Percentiles rank a stretch among this genome's conserved stretches.
These are phyloP conservation scores for Rhodotorula graminis DNA, from an alignment of 768 basidiomycete species.

Conservation along the genomic window DNA sequence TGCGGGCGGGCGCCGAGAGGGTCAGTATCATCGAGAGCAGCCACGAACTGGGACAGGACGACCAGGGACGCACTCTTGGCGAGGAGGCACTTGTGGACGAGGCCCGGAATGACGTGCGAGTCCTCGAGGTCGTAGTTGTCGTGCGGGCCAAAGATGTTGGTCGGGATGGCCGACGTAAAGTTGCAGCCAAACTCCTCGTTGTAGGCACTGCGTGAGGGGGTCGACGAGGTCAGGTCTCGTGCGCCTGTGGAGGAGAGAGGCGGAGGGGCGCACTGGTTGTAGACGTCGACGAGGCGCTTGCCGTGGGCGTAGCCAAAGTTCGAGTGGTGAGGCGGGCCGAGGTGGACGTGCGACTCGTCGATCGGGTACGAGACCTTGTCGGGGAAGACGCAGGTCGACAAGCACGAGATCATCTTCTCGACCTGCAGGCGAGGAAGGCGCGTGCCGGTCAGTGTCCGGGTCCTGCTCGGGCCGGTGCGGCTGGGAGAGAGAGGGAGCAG, in stretches of 20 bases:
- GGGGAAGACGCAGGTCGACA: constrained; percentile 96
- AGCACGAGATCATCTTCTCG: constrained; percentile 82
- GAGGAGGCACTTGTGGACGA: constrained; percentile 87
- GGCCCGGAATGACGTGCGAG: constrained; percentile 88
- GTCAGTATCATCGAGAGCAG: too few relatives aligned
- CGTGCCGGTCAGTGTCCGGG: too few relatives aligned
- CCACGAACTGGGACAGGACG: too few relatives aligned
- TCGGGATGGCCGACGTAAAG: constrained; percentile 94
- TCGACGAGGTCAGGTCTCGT: background rate
- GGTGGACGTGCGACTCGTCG: constrained; percentile 86
- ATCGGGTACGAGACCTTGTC: constrained; percentile 91
- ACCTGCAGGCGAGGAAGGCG: constrained; percentile 43
- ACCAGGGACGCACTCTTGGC: constrained; percentile 74
- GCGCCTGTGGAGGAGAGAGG: background rate
- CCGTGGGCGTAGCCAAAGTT: constrained; percentile 97
- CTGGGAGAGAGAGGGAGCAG: too few relatives aligned
- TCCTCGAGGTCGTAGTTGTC: constrained; percentile 91
- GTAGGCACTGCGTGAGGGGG: constrained; percentile 63
- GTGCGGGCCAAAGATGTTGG: constrained; percentile 90
- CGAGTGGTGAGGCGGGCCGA: constrained; percentile 83
- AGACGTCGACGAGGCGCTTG: constrained; percentile 90
- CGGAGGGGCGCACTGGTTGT: constrained; percentile 69
- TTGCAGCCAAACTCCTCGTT: constrained; percentile 90
- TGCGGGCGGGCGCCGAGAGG: too few relatives aligned
- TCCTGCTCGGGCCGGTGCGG: too few relatives aligned